Conservation (phyloP, 139 green algal species). For the Prasinococcaceae sp. region DNA sequence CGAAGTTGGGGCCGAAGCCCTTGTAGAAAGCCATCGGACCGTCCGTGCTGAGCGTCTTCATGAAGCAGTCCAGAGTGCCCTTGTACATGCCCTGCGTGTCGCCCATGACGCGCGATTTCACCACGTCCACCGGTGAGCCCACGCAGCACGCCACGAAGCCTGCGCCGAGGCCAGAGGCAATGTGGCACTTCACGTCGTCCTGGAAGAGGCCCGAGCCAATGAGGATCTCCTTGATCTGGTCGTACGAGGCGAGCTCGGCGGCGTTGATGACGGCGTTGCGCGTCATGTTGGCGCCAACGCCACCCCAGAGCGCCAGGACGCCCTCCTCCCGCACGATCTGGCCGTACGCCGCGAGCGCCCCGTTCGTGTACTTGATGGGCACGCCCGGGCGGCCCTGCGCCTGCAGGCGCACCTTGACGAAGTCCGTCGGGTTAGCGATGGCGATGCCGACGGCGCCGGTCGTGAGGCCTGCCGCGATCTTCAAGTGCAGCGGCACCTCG, state of each 20-base stretch:
- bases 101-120: constrained; percentile 91
- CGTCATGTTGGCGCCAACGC: constrained; percentile 85
- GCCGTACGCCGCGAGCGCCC: constrained; percentile 68
- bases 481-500: constrained; percentile 64
- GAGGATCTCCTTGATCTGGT: constrained; percentile 51
- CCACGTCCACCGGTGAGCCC: constrained; percentile 93
- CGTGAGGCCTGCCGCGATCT: constrained; percentile 81
- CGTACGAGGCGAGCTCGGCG: constrained; percentile 87
- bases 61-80: constrained; percentile 83
- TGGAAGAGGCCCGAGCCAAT: constrained; percentile 11
- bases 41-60: constrained; percentile 70
- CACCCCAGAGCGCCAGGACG: constrained; percentile 76
- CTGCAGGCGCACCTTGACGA: constrained; percentile 99
- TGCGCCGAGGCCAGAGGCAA: constrained; percentile 58
- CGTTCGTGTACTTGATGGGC: constrained; percentile 55
- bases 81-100: constrained; percentile 50
- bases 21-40: constrained; percentile 90
- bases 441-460: constrained; percentile 36
- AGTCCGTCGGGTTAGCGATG: constrained; percentile 79
- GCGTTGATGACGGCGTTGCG: constrained; percentile 97
- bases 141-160: constrained; percentile 87
- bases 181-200: constrained; percentile 27
- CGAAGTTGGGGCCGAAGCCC: constrained; percentile 90
- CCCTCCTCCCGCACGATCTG: constrained; percentile 85
- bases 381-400: constrained; percentile 60